Evolutionary conservation across 75 land plant genomes (phyloP), one percentile per base, ranked within the genome.

Genomic region (Larix kaempferi): DNA sequence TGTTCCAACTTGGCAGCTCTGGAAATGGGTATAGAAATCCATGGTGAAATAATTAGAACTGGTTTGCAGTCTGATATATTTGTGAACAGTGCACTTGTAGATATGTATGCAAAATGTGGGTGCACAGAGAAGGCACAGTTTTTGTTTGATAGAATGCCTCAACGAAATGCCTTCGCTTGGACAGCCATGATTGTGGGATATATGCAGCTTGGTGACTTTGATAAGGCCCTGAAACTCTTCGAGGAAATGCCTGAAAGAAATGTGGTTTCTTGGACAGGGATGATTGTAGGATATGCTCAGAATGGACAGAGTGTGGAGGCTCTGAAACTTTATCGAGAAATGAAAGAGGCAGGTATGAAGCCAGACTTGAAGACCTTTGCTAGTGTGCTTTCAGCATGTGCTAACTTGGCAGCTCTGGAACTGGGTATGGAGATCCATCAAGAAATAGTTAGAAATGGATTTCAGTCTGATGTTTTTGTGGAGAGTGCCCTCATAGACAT

Each of bases 191-290:
- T 71, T 71, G 73, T 37, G n/a, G 64, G 82, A 72, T 92, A 89
- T 80, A 88, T 82, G 12, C 86, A 83, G 67, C 77, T 81, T 73
- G 88, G 94, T 3, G 75, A 74, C 27, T 77, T 88, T 33, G 64
- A 37, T 19, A 71, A 86, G 56, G 88, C 94, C 5, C 59, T 75
- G 35, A 33, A 76, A 2, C 86, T 88, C 39, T 92, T 92, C 67
- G 82, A 67, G 21, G 44, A 22, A 56, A 86, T 89, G 90, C 78
- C 77, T 1, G 75, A 59, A 59, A 80, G 44, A 55, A 87, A 86
- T 84, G 85, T 84, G 64, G 85, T 92, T 23, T 83, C 92, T 1
- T 92, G 94, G 94, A 88, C 88, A 65, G 88, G 89, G 1, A 86
- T 90, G 84, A 88, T 92, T 71, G 83, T 89, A 17, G 91, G 90